Evolutionary conservation across 73 alveolate species (phyloP).

Genomic region (Blepharisma stoltei): DNA sequence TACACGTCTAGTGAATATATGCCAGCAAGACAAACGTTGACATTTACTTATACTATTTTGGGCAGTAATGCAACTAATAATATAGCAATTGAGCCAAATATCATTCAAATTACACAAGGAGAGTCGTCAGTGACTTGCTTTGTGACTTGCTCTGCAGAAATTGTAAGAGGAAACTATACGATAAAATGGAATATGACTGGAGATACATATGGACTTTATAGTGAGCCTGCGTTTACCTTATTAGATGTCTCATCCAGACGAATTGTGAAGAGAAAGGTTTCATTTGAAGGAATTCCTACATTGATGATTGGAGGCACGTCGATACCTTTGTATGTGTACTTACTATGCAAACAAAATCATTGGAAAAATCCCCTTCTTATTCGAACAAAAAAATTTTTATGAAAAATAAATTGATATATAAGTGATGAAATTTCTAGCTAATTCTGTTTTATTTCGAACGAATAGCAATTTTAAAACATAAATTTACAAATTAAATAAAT

Average conservation of each 20-base stretch:
- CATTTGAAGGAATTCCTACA: not conserved
- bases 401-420: no score
- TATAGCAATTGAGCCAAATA: not conserved
- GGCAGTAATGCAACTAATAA: not conserved
- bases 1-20: not conserved
- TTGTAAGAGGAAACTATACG: not conserved
- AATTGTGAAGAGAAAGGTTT: not conserved
- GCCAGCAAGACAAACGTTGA: not conserved
- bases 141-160: not conserved
- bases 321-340: not conserved
- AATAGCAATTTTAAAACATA: no score
- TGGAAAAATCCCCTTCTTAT: no score
- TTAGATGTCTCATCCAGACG: not conserved
- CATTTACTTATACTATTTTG: not conserved
- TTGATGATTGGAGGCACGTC: not conserved
- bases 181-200: not conserved
- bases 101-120: not conserved
- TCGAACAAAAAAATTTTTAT: no score
- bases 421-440: no score
- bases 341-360: no score
- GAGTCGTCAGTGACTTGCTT: not conserved
- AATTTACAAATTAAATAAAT: no score
- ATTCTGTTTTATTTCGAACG: no score
- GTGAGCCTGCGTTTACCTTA: not conserved
- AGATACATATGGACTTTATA: not conserved